phyloP scores from a whole-genome alignment of 192 early-diverging fungal genomes.

The Mortierella hygrophila region DNA sequence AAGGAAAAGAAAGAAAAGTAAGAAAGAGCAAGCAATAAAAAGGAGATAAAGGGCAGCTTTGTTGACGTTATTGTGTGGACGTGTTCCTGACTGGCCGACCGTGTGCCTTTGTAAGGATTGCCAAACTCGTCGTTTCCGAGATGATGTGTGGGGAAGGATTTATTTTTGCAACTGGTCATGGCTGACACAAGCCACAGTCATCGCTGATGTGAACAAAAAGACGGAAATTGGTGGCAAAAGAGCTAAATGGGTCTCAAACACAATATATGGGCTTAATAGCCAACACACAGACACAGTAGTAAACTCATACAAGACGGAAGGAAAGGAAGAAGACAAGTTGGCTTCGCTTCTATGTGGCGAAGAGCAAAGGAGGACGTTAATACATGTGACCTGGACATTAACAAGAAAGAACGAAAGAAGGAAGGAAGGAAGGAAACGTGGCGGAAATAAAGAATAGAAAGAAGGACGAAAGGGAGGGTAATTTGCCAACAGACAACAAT shows the following conservation, averaged over 20 bases:
- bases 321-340: too few relatives aligned
- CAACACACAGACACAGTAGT: too few relatives aligned
- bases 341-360: too few relatives aligned
- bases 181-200: constrained; percentile 8
- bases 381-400: too few relatives aligned
- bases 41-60: too few relatives aligned
- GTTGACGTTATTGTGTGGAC: too few relatives aligned
- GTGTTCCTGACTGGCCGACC: too few relatives aligned
- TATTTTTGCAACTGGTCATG: background rate
- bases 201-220: background rate
- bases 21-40: background rate
- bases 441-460: background rate
- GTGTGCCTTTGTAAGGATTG: background rate
- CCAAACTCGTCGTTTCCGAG: background rate
- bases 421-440: background rate
- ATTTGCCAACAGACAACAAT: background rate
- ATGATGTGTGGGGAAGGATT: background rate
- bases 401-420: background rate
- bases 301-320: too few relatives aligned
- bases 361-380: too few relatives aligned
- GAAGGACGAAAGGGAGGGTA: too few relatives aligned
- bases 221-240: background rate
- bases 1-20: background rate
- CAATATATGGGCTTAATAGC: background rate
- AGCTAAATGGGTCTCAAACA: background rate